Percentiles rank a stretch among this genome's conserved stretches.
Conservation (phyloP, 139 green algal genomes). For the Spirogloea muscicola region DNA sequence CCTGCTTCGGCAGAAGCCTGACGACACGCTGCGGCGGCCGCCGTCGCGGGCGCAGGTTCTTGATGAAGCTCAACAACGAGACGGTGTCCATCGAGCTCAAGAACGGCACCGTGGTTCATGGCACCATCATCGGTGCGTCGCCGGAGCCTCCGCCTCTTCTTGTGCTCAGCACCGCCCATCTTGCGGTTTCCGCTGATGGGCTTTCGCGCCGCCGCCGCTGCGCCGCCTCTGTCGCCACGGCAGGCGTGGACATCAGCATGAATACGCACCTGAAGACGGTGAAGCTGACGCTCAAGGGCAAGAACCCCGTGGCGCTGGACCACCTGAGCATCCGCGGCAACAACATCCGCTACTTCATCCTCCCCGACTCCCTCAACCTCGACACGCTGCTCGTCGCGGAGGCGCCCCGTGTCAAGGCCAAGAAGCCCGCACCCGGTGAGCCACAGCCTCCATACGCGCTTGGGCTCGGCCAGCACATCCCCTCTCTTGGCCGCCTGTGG, state of each 20-base stretch:
- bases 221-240: no score
- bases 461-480: background rate
- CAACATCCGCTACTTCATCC: constrained; percentile 91
- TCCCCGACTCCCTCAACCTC: constrained; percentile 96
- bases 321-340: constrained; percentile 84
- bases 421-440: constrained; percentile 56
- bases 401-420: constrained; percentile 80
- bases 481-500: no score
- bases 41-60: no score
- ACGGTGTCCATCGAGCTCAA: constrained; percentile 98
- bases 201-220: no score
- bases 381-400: constrained; percentile 98
- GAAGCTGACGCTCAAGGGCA: constrained; percentile 90
- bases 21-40: no score
- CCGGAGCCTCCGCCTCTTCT: no score
- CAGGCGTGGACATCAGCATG: constrained; percentile 97
- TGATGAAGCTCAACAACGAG: constrained; percentile 98
- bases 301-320: constrained; percentile 80
- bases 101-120: constrained; percentile 91
- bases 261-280: constrained; percentile 98
- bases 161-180: no score
- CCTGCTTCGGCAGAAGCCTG: no score
- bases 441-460: background rate
- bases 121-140: constrained; percentile 70
- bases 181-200: no score